Conservation (phyloP, 805 yeast species). For the Kuraishia piskuri region DNA sequence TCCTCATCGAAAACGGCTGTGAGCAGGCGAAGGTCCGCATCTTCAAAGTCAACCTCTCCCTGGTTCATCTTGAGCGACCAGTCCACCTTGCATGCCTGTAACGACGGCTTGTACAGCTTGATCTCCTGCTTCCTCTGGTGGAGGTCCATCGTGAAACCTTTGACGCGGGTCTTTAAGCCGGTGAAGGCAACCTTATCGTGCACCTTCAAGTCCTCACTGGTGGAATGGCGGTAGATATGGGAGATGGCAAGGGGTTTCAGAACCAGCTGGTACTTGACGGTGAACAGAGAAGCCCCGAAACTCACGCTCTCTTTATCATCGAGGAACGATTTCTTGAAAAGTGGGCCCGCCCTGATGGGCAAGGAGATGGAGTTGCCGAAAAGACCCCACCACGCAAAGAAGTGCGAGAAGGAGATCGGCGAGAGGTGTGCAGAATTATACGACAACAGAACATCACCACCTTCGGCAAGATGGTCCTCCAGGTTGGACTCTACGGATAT, state of each 20-base stretch:
- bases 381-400: constrained; percentile 79
- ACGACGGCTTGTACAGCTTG: constrained; percentile 33
- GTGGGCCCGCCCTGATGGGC: constrained; percentile 67
- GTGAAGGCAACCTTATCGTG: constrained; percentile 43
- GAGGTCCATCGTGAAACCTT: constrained; percentile 49
- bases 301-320: constrained; percentile 33
- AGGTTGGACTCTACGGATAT: constrained; percentile 39
- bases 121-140: constrained; percentile 52
- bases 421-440: constrained; percentile 73
- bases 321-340: constrained; percentile 75
- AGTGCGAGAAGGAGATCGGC: constrained; percentile 59
- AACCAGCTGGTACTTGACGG: constrained; percentile 72
- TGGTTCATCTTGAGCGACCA: constrained; percentile 42
- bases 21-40: constrained; percentile 55
- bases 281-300: constrained; percentile 35
- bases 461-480: constrained; percentile 4
- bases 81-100: constrained; percentile 35
- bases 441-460: constrained; percentile 14
- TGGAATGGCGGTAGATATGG: constrained; percentile 56
- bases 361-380: constrained; percentile 71
- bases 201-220: constrained; percentile 23
- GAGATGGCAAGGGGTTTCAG: constrained; percentile 67
- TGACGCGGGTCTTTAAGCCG: constrained; percentile 62
- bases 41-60: constrained; percentile 49
- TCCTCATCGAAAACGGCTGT: constrained; percentile 56